Evolutionary conservation across 2,329 filamentous ascomycete genomes (phyloP), one percentile per base, ranked within the genome.

Genomic region (Pyrenophora seminiperda): DNA sequence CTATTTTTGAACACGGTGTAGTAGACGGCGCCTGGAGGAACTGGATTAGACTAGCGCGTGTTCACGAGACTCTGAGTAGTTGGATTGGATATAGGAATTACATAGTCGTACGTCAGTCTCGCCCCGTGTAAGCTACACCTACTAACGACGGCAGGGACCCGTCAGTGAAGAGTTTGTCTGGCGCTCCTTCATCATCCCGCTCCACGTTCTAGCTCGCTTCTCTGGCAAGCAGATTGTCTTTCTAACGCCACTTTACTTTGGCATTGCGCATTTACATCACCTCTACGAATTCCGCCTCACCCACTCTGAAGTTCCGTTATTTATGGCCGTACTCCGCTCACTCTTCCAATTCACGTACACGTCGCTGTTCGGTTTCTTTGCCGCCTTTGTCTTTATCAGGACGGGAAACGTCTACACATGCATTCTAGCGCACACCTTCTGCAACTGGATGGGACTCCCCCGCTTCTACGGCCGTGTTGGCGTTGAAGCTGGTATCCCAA

Each of bases 141-240:
- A 15, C 58, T 65, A 37, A 62, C 61, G 32, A 53, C 24, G n/a
- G 13, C 32, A 70, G 64, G 91, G 91, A 29, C 92, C 94, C 0
- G 77, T 94, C 46, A 96, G 91, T 9, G 94, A 99, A 76, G 94
- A 99, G 75, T 78, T 96, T 53, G 88, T 97, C 64, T 99, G 97
- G 79, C 89, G 94, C 67, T 91, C 90, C 3, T 85, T 91, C 59
- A 86, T 92, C 43, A 82, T 97, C 31, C 89, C 93, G 2, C 80
- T 97, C 9, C 87, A 97, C 67, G 77, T 97, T 22, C 78, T 91
- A 41, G 86, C 91, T 15, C 41, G 79, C 81, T 34, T 73, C 53
- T 70, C 73, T 3, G 70, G 68, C 3, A 70, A 65, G 2, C 77
- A 77, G 32, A 91, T 90, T 58, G 83, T 96, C 66, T 91, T 96